These are phyloP conservation scores for Flaveria brownii DNA, from an alignment of 129 eudicot genomes.

Conservation along the genomic window DNA sequence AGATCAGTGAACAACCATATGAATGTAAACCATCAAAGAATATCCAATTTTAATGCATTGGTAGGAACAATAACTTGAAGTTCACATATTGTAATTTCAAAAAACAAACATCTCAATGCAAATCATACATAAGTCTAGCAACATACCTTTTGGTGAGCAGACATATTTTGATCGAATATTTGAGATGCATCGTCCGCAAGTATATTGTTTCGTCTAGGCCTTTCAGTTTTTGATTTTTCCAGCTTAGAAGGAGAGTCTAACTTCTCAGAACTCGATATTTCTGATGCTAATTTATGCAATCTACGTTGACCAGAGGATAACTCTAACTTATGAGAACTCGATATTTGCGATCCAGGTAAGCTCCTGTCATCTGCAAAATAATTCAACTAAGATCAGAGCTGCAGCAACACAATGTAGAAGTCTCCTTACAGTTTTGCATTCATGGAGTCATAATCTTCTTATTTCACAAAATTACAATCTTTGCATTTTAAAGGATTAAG, in stretches of 20 bases:
- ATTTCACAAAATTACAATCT: not conserved
- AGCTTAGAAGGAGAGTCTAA: conserved; percentile 52
- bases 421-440: no score
- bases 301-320: conserved; percentile 41
- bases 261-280: conserved; percentile 46
- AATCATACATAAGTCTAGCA: conserved; percentile 15
- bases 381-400: conserved; percentile 7
- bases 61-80: not conserved
- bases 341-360: conserved; percentile 46
- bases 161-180: conserved; percentile 63
- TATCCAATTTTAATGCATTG: conserved; percentile 7
- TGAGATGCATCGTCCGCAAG: conserved; percentile 81
- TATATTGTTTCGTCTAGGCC: conserved; percentile 47
- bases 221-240: conserved; percentile 82
- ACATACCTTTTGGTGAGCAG: conserved; percentile 77
- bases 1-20: conserved; percentile 2
- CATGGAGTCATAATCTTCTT: no score
- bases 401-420: no score
- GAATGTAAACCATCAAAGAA: conserved; percentile 5
- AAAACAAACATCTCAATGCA: not conserved
- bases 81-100: not conserved
- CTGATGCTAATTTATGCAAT: conserved; percentile 49
- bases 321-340: conserved; percentile 49
- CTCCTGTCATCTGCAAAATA: conserved; percentile 46
- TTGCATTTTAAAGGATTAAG: not conserved